Base-by-base conservation (phyloP, 2,329 filamentous ascomycete genomes). In the Colletotrichum coccodes region DNA sequence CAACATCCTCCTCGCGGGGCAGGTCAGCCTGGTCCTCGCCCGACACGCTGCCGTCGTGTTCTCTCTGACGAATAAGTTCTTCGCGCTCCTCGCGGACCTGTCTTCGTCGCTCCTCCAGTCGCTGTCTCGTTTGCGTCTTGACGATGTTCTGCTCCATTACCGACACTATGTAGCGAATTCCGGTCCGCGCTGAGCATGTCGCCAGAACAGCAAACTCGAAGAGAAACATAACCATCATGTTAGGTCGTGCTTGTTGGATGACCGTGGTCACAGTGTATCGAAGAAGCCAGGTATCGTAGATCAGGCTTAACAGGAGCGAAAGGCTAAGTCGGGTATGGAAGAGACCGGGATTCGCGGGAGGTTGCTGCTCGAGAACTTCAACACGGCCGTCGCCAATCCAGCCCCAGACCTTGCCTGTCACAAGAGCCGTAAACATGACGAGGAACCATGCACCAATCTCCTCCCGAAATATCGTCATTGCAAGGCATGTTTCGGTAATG, bases 141-240 rank as follows among this genome's bases (percentile, higher is more conserved):
- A 92, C 87, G 59, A 98, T 91, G 54, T 87, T 87, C 53, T 92
- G 89, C 79, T 99, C 96, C 9, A 91, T 84, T 49, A 98, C 80
- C 4, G 92, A 93, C 58, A 98, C 87, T 23, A 88, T 79, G 79
- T 99, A 99, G 68, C 95, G 90, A 62, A 90, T 85, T 2, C 89
- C 87, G 0, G 94, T 97, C 54, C 95, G 94, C 60, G 90, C 85
- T 1, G 95, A 97, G 59, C 91, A 91, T 11, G 97, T 91, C 3
- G 90, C 87, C 69, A 98, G 83, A 49, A 99, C 91, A 42, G 95
- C 95, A 77, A 98, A 98, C 79, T 99, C 96, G 75, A 99, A 99
- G 6, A 97, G 90, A 76, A 99, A 99, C 94, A 99, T 98, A 71
- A 99, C 94, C 94, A 98, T 99, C 93, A 99, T 98, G 68, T 97